Percentiles rank a stretch among this genome's conserved stretches.
phyloP scores from a whole-genome alignment of 768 basidiomycete species.

The Austroboletus festivus region DNA sequence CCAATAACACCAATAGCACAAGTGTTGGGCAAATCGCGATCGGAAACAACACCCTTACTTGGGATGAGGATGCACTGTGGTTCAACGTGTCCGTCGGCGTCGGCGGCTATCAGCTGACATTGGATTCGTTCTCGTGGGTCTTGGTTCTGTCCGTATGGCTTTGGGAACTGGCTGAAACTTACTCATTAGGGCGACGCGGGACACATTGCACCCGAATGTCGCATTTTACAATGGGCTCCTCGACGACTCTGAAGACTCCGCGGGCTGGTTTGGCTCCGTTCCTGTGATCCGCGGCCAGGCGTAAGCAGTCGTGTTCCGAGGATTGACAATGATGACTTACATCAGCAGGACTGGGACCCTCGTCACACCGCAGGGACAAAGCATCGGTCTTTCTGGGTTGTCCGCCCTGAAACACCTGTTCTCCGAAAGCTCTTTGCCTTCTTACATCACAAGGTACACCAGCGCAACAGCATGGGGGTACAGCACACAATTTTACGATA shows the following conservation, averaged over 20 bases:
- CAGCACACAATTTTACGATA: slow-evolving; percentile 10
- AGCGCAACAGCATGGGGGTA: slow-evolving; percentile 10
- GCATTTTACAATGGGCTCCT: slow-evolving; percentile 12
- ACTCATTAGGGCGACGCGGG: slow-evolving; percentile 2
- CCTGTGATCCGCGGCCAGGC: slow-evolving; percentile 10
- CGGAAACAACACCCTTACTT: slow-evolving; percentile 7
- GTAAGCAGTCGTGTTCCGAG: slow-evolving; percentile 2
- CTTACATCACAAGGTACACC: slow-evolving; percentile 7
- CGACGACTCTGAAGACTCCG: neutral
- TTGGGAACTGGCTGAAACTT: neutral
- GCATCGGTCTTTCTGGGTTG: slow-evolving; percentile 5
- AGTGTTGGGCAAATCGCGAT: slow-evolving; percentile 6
- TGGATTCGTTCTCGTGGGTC: slow-evolving; percentile 14
- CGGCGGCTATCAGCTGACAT: slow-evolving; percentile 5
- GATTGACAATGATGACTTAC: neutral
- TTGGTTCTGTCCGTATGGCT: neutral
- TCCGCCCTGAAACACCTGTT: slow-evolving; percentile 11
- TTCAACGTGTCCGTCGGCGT: slow-evolving; percentile 10
- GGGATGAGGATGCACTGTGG: slow-evolving; percentile 12
- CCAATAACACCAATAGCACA: slow-evolving; percentile 3
- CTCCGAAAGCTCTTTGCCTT: slow-evolving; percentile 3
- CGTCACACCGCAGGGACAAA: neutral
- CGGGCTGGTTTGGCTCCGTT: slow-evolving; percentile 10
- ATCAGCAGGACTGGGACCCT: slow-evolving; percentile 5
- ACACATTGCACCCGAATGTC: slow-evolving; percentile 15